These are phyloP conservation scores for Mortierella sp. DNA, from an alignment of 371 early-diverging fungal species.

Conservation along the genomic window DNA sequence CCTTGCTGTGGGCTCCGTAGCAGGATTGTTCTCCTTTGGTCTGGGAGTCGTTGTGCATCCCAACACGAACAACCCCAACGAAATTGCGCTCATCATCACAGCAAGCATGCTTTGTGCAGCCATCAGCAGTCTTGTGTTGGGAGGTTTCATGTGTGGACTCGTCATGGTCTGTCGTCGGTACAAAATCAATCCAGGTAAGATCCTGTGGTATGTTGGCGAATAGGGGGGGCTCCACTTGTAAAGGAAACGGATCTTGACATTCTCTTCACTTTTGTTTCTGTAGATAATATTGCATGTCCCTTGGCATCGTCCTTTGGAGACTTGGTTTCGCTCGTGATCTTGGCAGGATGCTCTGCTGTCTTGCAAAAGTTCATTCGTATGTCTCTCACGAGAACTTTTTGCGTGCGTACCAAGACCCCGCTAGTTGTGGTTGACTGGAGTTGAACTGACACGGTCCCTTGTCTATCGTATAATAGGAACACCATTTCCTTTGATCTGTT, in stretches of 20 bases:
- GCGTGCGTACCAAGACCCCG: constrained; percentile 52
- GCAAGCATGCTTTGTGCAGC: constrained; percentile 76
- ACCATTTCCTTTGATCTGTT: constrained; percentile 58
- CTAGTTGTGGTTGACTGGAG: too few species aligned
- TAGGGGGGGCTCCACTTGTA: too few species aligned
- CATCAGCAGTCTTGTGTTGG: constrained; percentile 74
- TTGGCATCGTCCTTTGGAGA: constrained; percentile 80
- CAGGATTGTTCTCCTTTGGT: constrained; percentile 72
- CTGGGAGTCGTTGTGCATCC: constrained; percentile 68
- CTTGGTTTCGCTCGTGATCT: constrained; percentile 72
- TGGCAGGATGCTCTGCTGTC: constrained; percentile 60
- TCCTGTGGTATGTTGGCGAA: not conserved
- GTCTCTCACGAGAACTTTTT: constrained; percentile 55
- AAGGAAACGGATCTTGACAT: too few species aligned
- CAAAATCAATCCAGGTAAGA: constrained; percentile 72
- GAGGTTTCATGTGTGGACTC: constrained; percentile 73
- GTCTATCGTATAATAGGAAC: constrained; percentile 36
- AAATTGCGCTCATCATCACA: constrained; percentile 72
- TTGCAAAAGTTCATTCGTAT: not conserved
- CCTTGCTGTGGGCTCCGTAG: constrained; percentile 69
- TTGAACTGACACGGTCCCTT: not conserved
- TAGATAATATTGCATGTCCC: constrained; percentile 72
- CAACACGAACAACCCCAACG: constrained; percentile 56
- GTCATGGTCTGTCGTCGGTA: constrained; percentile 70
- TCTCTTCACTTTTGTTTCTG: not conserved